Evolutionary conservation across 139 green algal species (phyloP).

Genomic region (Choricystis sp.): DNA sequence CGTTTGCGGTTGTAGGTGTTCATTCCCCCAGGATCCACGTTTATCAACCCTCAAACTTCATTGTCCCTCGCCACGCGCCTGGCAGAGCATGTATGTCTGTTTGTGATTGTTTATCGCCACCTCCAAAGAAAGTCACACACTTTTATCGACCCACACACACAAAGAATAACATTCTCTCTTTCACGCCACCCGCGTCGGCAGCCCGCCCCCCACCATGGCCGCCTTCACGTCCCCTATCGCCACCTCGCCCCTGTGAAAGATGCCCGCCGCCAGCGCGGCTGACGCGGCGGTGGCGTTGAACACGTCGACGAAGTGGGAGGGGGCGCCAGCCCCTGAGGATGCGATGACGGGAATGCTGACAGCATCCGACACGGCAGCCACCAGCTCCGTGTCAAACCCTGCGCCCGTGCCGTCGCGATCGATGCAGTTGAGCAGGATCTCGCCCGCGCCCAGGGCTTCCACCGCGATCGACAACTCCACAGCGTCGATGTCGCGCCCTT

Average conservation of each 20-base stretch:
- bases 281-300: slow-evolving; percentile 57
- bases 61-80: too few relatives aligned
- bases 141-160: too few relatives aligned
- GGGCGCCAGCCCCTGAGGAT: slow-evolving; percentile 71
- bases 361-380: slow-evolving; percentile 64
- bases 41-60: too few relatives aligned
- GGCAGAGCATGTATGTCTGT: too few relatives aligned
- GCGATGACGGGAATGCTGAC: slow-evolving; percentile 97
- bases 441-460: slow-evolving; percentile 84
- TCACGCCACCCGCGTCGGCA: slow-evolving; percentile 57
- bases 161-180: too few relatives aligned
- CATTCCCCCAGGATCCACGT: too few relatives aligned
- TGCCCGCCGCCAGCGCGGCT: slow-evolving; percentile 89
- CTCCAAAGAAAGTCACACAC: too few relatives aligned
- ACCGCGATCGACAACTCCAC: slow-evolving; percentile 78
- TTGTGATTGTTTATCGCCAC: too few relatives aligned
- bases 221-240: slow-evolving; percentile 79
- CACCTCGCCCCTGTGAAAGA: slow-evolving; percentile 94
- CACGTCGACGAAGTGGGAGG: slow-evolving; percentile 86
- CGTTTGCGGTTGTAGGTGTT: too few relatives aligned
- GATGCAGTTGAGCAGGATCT: slow-evolving; percentile 99
- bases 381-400: slow-evolving; percentile 91
- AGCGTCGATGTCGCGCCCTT: slow-evolving; percentile 78
- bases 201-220: slow-evolving; percentile 50
- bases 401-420: slow-evolving; percentile 71